Evolutionary conservation across 2,329 filamentous ascomycete genomes (phyloP).

Genomic region (Microascus cirrosus): DNA sequence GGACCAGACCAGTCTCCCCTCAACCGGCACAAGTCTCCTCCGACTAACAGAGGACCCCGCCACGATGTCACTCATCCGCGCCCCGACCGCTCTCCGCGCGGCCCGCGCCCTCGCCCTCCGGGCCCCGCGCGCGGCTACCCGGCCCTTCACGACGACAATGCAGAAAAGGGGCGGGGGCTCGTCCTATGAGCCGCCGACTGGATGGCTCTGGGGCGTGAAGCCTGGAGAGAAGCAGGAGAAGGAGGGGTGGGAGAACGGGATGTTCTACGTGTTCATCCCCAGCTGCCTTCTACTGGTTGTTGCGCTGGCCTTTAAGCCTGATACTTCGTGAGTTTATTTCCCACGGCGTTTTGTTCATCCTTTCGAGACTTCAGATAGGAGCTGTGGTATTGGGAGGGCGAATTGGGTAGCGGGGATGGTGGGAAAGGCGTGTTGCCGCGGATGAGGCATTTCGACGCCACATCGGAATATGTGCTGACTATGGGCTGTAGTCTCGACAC

Average conservation of each 20-base stretch:
- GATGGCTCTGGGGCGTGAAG: constrained; percentile 90
- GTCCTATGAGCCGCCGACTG: constrained; percentile 80
- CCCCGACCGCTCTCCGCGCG: constrained; percentile 4
- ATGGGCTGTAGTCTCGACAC: constrained; percentile 72
- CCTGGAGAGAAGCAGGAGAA: constrained; percentile 92
- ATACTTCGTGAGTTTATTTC: constrained; percentile 74
- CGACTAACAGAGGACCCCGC: background rate
- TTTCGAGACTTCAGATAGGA: background rate
- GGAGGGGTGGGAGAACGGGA: constrained; percentile 90
- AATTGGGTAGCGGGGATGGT: background rate
- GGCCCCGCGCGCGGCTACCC: background rate
- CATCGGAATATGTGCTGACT: background rate
- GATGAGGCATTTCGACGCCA: constrained; percentile 14
- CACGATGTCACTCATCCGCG: constrained; percentile 4
- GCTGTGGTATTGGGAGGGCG: background rate
- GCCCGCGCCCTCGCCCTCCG: constrained; percentile 1
- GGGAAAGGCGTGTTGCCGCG: background rate
- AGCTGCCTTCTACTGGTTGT: constrained; percentile 62
- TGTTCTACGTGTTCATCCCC: constrained; percentile 76
- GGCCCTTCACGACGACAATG: constrained; percentile 1
- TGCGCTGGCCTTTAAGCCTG: constrained; percentile 91
- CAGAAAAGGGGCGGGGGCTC: constrained; percentile 24
- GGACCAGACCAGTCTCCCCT: constrained; percentile 1
- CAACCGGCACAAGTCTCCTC: background rate
- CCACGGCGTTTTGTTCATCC: background rate